Percentiles rank a stretch among this genome's conserved stretches.
These are phyloP conservation scores for Hibiscus tridactylites DNA, from an alignment of 345 rosid genomes.

Conservation along the genomic window DNA sequence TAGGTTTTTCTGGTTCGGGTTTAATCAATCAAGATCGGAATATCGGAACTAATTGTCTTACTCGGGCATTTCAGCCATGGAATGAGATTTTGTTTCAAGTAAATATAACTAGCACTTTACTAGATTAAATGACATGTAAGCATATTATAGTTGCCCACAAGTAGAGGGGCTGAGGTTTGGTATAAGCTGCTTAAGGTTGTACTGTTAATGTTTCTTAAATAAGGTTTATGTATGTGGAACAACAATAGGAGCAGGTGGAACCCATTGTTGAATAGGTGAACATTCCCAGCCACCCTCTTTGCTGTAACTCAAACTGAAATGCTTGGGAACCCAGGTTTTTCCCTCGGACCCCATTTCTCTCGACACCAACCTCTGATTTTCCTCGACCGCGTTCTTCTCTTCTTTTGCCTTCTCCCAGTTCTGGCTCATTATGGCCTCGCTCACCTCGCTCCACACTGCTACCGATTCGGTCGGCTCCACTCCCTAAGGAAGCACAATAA, in stretches of 20 bases:
- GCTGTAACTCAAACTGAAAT: conserved; percentile 37
- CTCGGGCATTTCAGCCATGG: too few relatives aligned
- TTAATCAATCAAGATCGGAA: background rate
- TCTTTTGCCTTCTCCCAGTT: conserved; percentile 73
- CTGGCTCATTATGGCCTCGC: conserved; percentile 40
- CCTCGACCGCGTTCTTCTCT: conserved; percentile 60
- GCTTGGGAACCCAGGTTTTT: conserved; percentile 56
- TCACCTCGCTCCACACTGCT: conserved; percentile 62
- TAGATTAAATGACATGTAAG: background rate
- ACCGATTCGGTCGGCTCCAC: conserved; percentile 54
- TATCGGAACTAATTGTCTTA: background rate
- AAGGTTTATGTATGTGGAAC: conserved; percentile 21
- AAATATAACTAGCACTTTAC: background rate
- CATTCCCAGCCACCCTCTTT: conserved; percentile 58
- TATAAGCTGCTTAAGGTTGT: background rate
- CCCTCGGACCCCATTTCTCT: conserved; percentile 39
- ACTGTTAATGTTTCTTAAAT: background rate
- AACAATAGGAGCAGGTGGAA: conserved; percentile 60
- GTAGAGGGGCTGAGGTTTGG: background rate
- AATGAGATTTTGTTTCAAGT: background rate
- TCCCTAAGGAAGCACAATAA: conserved; percentile 26
- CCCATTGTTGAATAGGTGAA: conserved; percentile 37
- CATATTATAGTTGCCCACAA: background rate
- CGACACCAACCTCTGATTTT: conserved; percentile 44
- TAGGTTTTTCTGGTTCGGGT: background rate